Percentiles rank a stretch among this genome's conserved stretches.
Conservation (phyloP, 768 basidiomycete genomes). For the Pulveroboletus ravenelii region DNA sequence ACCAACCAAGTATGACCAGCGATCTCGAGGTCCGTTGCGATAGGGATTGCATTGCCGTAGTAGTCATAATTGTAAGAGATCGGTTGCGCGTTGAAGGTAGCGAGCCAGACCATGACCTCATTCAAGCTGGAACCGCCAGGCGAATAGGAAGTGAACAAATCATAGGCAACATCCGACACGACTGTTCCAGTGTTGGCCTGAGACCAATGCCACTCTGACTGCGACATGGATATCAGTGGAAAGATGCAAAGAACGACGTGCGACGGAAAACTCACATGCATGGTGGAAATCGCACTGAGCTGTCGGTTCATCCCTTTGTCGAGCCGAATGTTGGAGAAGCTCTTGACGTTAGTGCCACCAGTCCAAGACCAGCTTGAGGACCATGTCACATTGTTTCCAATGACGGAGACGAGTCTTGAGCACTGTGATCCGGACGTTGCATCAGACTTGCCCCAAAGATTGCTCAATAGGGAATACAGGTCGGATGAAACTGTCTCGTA, state of each 20-base stretch:
- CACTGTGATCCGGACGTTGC: conserved; percentile 50
- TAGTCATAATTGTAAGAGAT: conserved; percentile 48
- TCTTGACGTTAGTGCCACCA: conserved; percentile 53
- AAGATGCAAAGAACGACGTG: background rate
- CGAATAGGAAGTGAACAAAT: conserved; percentile 55
- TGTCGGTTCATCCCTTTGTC: conserved; percentile 48
- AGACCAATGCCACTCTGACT: conserved; percentile 58
- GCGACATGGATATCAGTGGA: background rate
- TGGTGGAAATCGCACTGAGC: conserved; percentile 48
- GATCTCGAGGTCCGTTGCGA: conserved; percentile 38
- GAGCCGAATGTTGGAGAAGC: conserved; percentile 54
- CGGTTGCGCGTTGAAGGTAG: conserved; percentile 51
- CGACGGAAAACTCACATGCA: conserved; percentile 41
- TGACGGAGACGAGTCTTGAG: conserved; percentile 40
- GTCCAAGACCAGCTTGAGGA: conserved; percentile 49
- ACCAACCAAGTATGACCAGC: conserved; percentile 49
- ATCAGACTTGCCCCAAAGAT: conserved; percentile 41
- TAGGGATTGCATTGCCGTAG: conserved; percentile 43
- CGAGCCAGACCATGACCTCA: conserved; percentile 67
- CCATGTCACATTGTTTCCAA: conserved; percentile 45
- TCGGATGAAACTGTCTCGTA: conserved; percentile 46
- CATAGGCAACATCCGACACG: conserved; percentile 56
- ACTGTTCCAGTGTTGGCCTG: conserved; percentile 38
- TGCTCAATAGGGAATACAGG: conserved; percentile 44
- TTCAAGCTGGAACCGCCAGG: conserved; percentile 42